Percentiles rank a stretch among this genome's conserved stretches.
phyloP scores from a whole-genome alignment of 192 early-diverging fungal genomes.

The Backusella mclennaniae region DNA sequence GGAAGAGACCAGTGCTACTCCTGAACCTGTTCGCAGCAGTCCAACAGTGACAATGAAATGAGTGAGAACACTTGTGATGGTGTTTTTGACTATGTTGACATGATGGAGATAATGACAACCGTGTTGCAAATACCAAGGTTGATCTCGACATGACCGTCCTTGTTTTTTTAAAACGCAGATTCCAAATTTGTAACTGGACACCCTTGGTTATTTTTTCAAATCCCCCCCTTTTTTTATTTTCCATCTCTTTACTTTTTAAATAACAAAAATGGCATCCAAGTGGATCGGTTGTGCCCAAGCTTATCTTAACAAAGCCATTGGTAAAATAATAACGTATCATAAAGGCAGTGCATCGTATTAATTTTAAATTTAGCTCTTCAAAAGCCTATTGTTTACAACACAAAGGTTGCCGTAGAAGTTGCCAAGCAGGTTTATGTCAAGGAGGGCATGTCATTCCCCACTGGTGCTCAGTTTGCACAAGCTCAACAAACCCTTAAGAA shows the following conservation, averaged over 20 bases:
- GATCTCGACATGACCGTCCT: neutral
- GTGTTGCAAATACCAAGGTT: no score
- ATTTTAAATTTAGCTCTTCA: slow-evolving; percentile 21
- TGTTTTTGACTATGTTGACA: no score
- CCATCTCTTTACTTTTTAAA: neutral
- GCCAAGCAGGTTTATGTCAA: slow-evolving; percentile 64
- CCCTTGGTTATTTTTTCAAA: neutral
- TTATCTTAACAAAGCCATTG: slow-evolving; percentile 22
- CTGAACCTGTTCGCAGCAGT: no score
- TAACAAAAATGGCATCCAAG: slow-evolving; percentile 25
- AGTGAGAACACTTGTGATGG: no score
- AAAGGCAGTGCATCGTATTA: neutral
- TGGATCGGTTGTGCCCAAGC: slow-evolving; percentile 23
- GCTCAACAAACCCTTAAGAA: slow-evolving; percentile 46
- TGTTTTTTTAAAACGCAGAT: neutral
- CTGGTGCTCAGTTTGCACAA: slow-evolving; percentile 44
- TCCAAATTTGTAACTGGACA: neutral
- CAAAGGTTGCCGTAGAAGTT: slow-evolving; percentile 55
- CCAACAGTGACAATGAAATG: no score
- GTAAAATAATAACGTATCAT: neutral
- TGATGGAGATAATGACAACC: no score
- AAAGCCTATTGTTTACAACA: slow-evolving; percentile 50
- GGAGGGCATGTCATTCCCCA: slow-evolving; percentile 59
- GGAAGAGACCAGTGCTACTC: no score
- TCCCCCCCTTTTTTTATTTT: neutral